Conservation (phyloP, 129 eudicot species). For the Flaveria bidentis region DNA sequence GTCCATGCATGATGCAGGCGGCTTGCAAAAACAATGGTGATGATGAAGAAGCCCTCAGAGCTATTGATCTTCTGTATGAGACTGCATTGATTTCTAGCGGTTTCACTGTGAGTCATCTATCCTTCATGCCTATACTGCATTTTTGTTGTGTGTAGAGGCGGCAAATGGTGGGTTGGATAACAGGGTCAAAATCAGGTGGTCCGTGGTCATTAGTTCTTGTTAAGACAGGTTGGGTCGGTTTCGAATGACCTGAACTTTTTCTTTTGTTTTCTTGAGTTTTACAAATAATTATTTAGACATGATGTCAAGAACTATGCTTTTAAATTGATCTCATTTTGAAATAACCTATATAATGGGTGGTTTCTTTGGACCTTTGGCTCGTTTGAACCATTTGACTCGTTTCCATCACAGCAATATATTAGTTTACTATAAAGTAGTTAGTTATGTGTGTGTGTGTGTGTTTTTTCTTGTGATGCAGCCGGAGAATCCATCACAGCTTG, state of each 20-base stretch:
- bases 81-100: conserved; percentile 89
- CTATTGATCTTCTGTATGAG: conserved; percentile 86
- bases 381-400: not conserved
- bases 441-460: not conserved
- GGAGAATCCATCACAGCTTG: conserved; percentile 78
- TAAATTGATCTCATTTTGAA: not conserved
- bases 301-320: not conserved
- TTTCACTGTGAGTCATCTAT: conserved; percentile 66
- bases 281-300: not conserved
- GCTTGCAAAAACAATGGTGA: conserved; percentile 68
- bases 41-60: conserved; percentile 89
- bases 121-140: conserved; percentile 2
- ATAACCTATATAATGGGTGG: not conserved
- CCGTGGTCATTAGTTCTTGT: not conserved
- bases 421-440: not conserved
- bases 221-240: not conserved
- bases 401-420: not conserved
- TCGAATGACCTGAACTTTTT: not conserved
- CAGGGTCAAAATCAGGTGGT: not conserved
- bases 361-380: not conserved
- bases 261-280: not conserved
- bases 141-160: not conserved
- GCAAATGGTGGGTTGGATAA: not conserved
- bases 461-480: conserved; percentile 54
- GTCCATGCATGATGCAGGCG: conserved; percentile 50